phyloP scores from a whole-genome alignment of 2,329 filamentous ascomycete species.

The Cercospora sp. region DNA sequence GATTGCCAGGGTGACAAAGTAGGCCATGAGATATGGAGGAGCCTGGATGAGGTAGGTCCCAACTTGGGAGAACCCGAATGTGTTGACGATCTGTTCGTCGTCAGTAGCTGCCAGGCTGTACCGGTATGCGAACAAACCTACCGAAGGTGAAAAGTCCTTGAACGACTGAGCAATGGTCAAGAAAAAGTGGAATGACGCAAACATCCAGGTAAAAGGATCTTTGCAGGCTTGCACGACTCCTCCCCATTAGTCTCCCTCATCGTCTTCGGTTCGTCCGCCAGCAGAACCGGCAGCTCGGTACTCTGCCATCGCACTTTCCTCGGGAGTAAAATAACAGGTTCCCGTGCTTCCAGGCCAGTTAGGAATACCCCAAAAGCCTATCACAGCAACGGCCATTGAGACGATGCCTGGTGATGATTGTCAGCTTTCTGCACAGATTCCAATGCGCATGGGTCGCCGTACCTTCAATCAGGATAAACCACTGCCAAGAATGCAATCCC shows the following conservation, averaged over 20 bases:
- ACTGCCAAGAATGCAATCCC: conserved; percentile 17
- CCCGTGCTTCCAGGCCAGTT: conserved; percentile 15
- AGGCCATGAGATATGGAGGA: conserved; percentile 10
- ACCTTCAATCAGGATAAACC: conserved; percentile 16
- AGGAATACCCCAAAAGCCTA: conserved; percentile 10
- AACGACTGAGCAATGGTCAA: conserved; percentile 32
- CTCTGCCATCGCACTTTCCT: conserved; percentile 13
- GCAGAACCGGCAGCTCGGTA: conserved; percentile 42
- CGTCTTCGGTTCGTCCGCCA: conserved; percentile 49
- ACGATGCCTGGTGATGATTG: neutral
- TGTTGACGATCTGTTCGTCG: conserved; percentile 2
- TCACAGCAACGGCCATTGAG: conserved; percentile 3
- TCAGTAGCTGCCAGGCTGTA: neutral
- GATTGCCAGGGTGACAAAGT: conserved; percentile 9
- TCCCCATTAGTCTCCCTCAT: conserved; percentile 36
- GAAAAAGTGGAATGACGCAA: conserved; percentile 43
- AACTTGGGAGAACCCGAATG: conserved; percentile 14
- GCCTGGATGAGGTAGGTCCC: conserved; percentile 18
- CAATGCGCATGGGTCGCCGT: neutral
- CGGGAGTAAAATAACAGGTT: conserved; percentile 10
- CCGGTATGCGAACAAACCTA: neutral
- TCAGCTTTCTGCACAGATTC: neutral
- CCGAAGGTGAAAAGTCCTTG: conserved; percentile 22
- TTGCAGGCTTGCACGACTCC: conserved; percentile 20
- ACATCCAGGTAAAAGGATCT: conserved; percentile 30